Base-by-base conservation (phyloP, 2,329 filamentous ascomycete genomes). In the Aspergillus uvarum region DNA sequence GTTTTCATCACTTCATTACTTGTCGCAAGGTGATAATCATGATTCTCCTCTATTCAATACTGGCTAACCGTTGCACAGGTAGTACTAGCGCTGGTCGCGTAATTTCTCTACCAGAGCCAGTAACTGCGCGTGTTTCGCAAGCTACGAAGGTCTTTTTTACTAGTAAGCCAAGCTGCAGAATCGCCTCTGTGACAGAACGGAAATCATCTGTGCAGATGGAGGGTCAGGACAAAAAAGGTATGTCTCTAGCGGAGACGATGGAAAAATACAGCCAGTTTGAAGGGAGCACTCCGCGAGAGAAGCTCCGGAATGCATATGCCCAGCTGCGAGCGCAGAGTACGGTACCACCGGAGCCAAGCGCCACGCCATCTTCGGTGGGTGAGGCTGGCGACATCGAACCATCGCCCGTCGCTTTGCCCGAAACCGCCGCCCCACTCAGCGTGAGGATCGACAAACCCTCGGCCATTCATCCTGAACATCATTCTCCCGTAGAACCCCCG, bases 321-420 rank as follows among this genome's bases (percentile, higher is more conserved):
- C 65, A 69, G 38, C 59, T 74, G 32, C 64, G 63, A n/a, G 68
- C 69, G 26, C 69, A 63, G 52, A 54, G 55, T n/a, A 62, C 59
- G 47, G 35, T 63, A 26, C 56, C 44, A 8, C 51, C 67, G n/a
- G 68, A 68, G 50, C 58, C 65, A n/a, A 75, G 73, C 26, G 69
- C 61, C n/a, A 78, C 76, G 5, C 75, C 77, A n/a, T 78, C 77
- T n/a, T 78, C 76, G 31, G 69, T 71, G 3, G 75, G 71, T 6
- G 76, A 78, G 67, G 69, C 72, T 4, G 75, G 71, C 6, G 76
- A 78, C 67, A 76, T 79, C 35, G 74, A 78, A 38, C 66, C 76
- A 49, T 67, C 68, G 2, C 66, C 72, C 26, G 59, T 65, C 11
- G 58, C 71, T 32, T 56, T 70, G 2, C 71, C 73, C 0, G 72